phyloP scores from a whole-genome alignment of 2,329 filamentous ascomycete genomes.

The Penicillium sp. region DNA sequence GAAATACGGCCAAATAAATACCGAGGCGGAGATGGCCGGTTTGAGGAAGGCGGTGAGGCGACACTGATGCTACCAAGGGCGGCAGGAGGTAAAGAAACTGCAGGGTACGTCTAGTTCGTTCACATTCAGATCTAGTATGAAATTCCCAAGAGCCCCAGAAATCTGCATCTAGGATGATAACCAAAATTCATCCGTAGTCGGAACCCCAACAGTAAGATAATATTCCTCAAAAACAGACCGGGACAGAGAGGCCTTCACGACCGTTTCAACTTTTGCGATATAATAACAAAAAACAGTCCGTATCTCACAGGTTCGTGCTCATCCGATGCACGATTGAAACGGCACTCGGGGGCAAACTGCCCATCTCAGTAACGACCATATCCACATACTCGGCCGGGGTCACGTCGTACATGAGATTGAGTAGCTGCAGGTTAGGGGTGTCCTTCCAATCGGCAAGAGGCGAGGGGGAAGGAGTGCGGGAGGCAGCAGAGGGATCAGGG shows the following conservation, averaged over 20 bases:
- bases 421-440: slow-evolving; percentile 59
- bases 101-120: no score
- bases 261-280: slow-evolving; percentile 9
- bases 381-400: slow-evolving; percentile 84
- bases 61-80: no score
- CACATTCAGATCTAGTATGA: no score
- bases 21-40: no score
- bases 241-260: slow-evolving; percentile 8
- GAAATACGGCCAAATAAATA: no score
- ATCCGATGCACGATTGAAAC: slow-evolving; percentile 71
- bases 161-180: no score
- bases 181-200: no score
- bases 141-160: no score
- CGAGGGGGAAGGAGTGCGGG: slow-evolving; percentile 27
- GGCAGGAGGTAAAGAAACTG: no score
- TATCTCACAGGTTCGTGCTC: slow-evolving; percentile 43
- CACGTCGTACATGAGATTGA: slow-evolving; percentile 85
- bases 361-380: slow-evolving; percentile 87
- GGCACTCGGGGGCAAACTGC: slow-evolving; percentile 78
- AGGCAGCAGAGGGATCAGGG: slow-evolving; percentile 23
- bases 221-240: slow-evolving; percentile 5
- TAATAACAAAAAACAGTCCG: not conserved
- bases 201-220: no score
- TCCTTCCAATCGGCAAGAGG: slow-evolving; percentile 56
- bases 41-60: no score